These are phyloP conservation scores for Metschnikowia rubicola DNA, from an alignment of 805 yeast genomes.

Conservation along the genomic window DNA sequence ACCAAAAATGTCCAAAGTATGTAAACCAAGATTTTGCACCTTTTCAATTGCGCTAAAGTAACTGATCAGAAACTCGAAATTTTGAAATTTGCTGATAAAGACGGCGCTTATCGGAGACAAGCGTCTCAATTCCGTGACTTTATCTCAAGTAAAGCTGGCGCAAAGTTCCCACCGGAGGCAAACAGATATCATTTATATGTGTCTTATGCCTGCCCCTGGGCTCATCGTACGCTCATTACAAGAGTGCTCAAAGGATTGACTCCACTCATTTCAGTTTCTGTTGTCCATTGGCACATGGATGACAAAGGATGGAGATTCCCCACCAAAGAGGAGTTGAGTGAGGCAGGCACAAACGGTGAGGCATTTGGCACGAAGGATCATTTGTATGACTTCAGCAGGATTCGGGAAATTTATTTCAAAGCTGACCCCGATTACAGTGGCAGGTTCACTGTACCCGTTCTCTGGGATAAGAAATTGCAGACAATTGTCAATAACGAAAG, in stretches of 20 bases:
- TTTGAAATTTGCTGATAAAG: conserved; percentile 46
- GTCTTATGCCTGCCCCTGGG: conserved; percentile 94
- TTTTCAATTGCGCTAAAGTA: not conserved
- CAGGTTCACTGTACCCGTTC: conserved; percentile 86
- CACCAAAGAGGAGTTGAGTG: conserved; percentile 39
- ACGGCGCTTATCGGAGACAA: conserved; percentile 57
- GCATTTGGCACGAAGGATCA: conserved; percentile 38
- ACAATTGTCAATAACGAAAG: conserved; percentile 92
- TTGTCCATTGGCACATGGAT: conserved; percentile 91
- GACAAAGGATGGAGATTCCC: conserved; percentile 86
- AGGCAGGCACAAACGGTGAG: conserved; percentile 50
- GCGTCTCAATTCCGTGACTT: conserved; percentile 59
- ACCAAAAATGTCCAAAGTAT: not conserved
- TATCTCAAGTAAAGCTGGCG: conserved; percentile 55
- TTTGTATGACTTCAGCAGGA: conserved; percentile 52
- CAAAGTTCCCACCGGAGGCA: conserved; percentile 68
- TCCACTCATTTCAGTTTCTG: conserved; percentile 59
- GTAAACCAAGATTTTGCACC: not conserved
- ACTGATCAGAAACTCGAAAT: conserved; percentile 34
- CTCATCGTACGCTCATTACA: conserved; percentile 77
- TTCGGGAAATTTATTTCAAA: conserved; percentile 71
- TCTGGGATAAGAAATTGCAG: conserved; percentile 81
- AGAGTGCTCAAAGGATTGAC: conserved; percentile 68
- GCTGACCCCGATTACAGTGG: conserved; percentile 75
- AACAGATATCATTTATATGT: conserved; percentile 86